phyloP scores from a whole-genome alignment of 1,284 basidiomycete species.

The Erythrobasidium hasegawianum region DNA sequence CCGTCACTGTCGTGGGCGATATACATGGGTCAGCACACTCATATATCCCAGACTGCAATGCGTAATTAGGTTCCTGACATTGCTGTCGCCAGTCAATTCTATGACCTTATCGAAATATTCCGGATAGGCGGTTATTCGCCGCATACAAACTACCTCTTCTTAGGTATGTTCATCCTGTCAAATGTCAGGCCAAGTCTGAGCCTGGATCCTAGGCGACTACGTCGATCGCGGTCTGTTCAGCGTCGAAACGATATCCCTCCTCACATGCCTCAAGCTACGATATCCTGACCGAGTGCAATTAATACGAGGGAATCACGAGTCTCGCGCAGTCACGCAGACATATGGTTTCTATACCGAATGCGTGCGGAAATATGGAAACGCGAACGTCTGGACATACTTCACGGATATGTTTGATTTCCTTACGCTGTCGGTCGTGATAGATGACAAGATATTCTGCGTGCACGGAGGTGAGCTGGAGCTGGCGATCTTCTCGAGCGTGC shows the following conservation, averaged over 20 bases:
- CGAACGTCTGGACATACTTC: constrained; percentile 98
- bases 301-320: constrained; percentile 97
- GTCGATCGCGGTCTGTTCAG: constrained; percentile 96
- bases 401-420: constrained; percentile 99
- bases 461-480: constrained; percentile 77
- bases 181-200: too few species aligned
- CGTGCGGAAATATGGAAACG: constrained; percentile 91
- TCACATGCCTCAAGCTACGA: constrained; percentile 93
- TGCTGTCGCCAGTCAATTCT: constrained; percentile 76
- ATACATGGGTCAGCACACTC: constrained; percentile 81
- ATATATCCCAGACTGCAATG: too few species aligned
- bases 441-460: constrained; percentile 98
- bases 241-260: constrained; percentile 94
- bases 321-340: constrained; percentile 96
- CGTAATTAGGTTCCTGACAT: too few species aligned
- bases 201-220: constrained; percentile 96
- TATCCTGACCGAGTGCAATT: constrained; percentile 97
- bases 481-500: too few species aligned
- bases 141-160: constrained; percentile 94
- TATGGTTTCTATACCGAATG: constrained; percentile 99
- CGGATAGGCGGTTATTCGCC: constrained; percentile 96
- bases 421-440: constrained; percentile 94
- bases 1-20: constrained; percentile 98
- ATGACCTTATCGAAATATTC: constrained; percentile 98
- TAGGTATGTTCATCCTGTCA: constrained; percentile 50